Base-by-base conservation (phyloP, 176 grass and related monocot genomes). In the Carex littledalei region DNA sequence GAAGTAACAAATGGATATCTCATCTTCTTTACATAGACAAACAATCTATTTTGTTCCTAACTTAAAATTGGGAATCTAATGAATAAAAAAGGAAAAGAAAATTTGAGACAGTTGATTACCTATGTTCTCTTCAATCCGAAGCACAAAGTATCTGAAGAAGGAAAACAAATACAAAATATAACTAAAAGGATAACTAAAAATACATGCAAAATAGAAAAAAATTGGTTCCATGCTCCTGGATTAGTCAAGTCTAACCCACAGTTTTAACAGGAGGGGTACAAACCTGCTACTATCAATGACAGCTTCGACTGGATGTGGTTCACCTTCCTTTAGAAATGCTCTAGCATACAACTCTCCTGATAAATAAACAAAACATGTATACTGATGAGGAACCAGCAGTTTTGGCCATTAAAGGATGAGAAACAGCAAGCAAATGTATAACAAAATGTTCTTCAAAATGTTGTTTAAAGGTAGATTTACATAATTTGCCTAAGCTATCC, bases 251-350 rank as follows among this genome's bases (percentile, higher is more conserved):
- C 6, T 24, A 5, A 41, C 70, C 50, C 17, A 81, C 2, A 56
- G 13, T 34, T 52, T 35, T 67, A 67, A 29, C 56, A 77, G 63
- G 59, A 64, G 32, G 71, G 20, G 13, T 32, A 84, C 54, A 56
- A 16, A 97, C 94, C 94, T 97, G 88, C 91, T 99, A 73, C 96
- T 99, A 84, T 99, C 96, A 84, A 99, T 94, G 81, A 95, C 93
- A 59, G 96, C 58, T 84, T 99, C 96, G 79, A 99, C 93, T 2
- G 96, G 96, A 89, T 99, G 93, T 84, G 87, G 93, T 75, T 99
- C 96, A 1, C 84, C 93, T 62, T 91, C 93, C 89, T 85, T 90
- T 49, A 99, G 88, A 77, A 95, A 99, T 85, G 96, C 96, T 79
- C 93, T 91, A 47, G 96, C 93, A 53, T 99, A 99, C 62, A 95